These are phyloP conservation scores for Botryosphaeria agaves DNA, from an alignment of 2,329 filamentous ascomycete genomes.

Conservation along the genomic window DNA sequence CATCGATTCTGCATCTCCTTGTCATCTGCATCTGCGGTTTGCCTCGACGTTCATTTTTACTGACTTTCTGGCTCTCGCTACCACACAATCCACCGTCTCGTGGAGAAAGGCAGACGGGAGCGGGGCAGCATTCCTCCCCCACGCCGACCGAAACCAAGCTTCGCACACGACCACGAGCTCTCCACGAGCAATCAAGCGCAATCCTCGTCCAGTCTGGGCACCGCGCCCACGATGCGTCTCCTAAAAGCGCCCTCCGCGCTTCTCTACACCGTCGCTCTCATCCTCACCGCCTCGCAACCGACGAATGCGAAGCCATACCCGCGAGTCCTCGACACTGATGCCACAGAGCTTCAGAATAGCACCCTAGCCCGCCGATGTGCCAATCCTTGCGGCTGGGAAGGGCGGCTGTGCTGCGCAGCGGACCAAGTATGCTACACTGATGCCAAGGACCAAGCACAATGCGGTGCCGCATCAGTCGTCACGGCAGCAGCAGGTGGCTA, in stretches of 20 bases:
- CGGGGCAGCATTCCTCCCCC: background rate
- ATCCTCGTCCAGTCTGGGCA: conserved; percentile 1
- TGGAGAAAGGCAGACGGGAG: background rate
- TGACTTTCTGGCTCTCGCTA: background rate
- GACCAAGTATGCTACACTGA: conserved; percentile 32
- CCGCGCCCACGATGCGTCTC: conserved; percentile 1
- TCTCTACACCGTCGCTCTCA: conserved; percentile 1
- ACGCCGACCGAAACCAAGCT: background rate
- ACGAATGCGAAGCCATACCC: conserved; percentile 1
- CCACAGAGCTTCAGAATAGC: background rate
- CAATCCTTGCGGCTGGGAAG: conserved; percentile 34
- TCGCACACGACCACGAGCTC: background rate
- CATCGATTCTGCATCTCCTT: too few relatives aligned
- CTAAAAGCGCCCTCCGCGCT: conserved; percentile 1
- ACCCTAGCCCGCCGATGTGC: conserved; percentile 18
- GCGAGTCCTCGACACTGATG: background rate
- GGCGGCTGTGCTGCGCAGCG: conserved; percentile 31
- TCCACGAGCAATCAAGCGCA: background rate
- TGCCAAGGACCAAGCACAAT: conserved; percentile 29
- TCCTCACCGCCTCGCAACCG: background rate
- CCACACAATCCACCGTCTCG: background rate
- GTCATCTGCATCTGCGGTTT: background rate
- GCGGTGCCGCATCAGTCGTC: conserved; percentile 13
- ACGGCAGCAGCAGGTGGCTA: conserved; percentile 17
- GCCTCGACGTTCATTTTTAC: background rate